phyloP scores from a whole-genome alignment of 257 asterid species.

The Solanum ahanhuiri region DNA sequence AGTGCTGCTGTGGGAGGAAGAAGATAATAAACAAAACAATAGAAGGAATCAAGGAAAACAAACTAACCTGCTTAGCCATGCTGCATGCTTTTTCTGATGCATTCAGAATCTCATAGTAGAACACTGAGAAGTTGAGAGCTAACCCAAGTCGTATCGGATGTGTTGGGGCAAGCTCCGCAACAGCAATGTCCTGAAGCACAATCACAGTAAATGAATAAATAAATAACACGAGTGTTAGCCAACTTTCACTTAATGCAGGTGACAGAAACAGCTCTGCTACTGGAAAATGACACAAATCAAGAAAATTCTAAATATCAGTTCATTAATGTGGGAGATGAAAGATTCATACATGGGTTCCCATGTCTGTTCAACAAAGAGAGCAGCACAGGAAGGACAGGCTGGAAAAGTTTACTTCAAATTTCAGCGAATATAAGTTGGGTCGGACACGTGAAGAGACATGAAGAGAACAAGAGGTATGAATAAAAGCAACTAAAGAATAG shows the following conservation, averaged over 20 bases:
- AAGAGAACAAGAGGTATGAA: neutral
- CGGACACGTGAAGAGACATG: neutral
- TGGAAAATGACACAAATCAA: neutral
- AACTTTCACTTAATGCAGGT: neutral
- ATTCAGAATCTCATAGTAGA: slow-evolving; percentile 57
- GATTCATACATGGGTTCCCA: neutral
- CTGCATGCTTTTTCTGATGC: slow-evolving; percentile 54
- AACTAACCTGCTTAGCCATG: slow-evolving; percentile 61
- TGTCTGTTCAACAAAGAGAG: neutral
- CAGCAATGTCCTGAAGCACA: slow-evolving; percentile 38
- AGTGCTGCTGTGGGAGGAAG: neutral
- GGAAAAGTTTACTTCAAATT: neutral
- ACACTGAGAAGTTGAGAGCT: slow-evolving; percentile 59
- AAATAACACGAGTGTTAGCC: too few relatives aligned
- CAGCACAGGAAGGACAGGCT: neutral
- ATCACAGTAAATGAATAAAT: neutral
- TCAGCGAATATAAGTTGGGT: neutral
- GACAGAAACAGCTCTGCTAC: neutral
- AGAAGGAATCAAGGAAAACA: neutral
- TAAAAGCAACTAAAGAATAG: neutral
- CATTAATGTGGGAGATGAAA: neutral
- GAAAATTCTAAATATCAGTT: neutral
- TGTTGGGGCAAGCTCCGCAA: slow-evolving; percentile 53
- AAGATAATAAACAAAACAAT: neutral
- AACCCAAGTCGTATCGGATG: slow-evolving; percentile 22